Evolutionary conservation across 148 eudicot species (phyloP).

Genomic region (Persicaria tinctoria): DNA sequence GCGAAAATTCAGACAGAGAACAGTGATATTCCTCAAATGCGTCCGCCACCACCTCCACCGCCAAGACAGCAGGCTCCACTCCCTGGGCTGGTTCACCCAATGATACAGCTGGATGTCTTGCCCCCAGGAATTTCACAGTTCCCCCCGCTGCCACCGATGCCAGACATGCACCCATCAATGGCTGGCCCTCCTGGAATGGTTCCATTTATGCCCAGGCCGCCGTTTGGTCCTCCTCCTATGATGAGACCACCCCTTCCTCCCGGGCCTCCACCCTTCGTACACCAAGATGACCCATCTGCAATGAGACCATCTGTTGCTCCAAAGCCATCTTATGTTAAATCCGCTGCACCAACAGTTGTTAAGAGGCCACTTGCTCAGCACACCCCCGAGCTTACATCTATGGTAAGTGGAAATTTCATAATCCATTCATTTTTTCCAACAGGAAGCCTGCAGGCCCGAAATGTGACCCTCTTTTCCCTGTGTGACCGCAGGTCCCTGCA

Average conservation of each 20-base stretch:
- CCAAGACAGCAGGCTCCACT: constrained; percentile 53
- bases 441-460: background rate
- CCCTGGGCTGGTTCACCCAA: constrained; percentile 39
- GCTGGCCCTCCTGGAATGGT: constrained; percentile 63
- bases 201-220: constrained; percentile 69
- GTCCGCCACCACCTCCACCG: constrained; percentile 48
- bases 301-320: constrained; percentile 48
- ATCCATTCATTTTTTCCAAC: background rate
- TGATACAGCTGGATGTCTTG: constrained; percentile 61
- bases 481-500: constrained; percentile 66
- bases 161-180: constrained; percentile 58
- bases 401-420: constrained; percentile 45
- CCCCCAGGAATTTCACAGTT: constrained; percentile 83
- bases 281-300: constrained; percentile 26
- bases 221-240: constrained; percentile 87
- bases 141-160: constrained; percentile 72
- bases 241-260: constrained; percentile 99
- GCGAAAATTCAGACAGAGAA: constrained; percentile 26
- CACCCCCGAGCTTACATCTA: constrained; percentile 91
- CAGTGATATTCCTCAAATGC: constrained; percentile 46
- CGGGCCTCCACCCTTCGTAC: constrained; percentile 75
- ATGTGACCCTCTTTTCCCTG: background rate
- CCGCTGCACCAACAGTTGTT: constrained; percentile 97
- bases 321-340: constrained; percentile 87
- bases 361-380: constrained; percentile 99